A percentile compares a stretch with the other conserved stretches of the same genome.
These are phyloP conservation scores for Solanum piurae DNA, from an alignment of 257 asterid genomes.

Conservation along the genomic window DNA sequence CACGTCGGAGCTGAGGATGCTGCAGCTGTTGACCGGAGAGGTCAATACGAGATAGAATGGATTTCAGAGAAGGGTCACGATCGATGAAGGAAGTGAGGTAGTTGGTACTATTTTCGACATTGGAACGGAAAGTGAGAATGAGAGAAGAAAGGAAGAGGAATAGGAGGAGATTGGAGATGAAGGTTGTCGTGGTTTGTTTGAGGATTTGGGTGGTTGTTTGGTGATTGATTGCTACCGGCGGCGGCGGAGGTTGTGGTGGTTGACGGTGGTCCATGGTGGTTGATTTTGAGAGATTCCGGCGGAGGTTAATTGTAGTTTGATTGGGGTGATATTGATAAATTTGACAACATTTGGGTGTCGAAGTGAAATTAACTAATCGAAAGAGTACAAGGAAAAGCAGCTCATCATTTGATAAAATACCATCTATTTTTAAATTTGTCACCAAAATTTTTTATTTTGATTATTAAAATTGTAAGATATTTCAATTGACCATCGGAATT, in stretches of 20 bases:
- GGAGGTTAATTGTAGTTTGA: neutral
- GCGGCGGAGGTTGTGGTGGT: conserved; percentile 13
- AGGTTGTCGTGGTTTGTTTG: conserved; percentile 30
- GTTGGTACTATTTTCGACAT: conserved; percentile 54
- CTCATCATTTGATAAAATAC: neutral
- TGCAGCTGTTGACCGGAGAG: conserved; percentile 12
- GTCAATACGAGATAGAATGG: conserved; percentile 71
- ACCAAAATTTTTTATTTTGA: neutral
- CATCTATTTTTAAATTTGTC: neutral
- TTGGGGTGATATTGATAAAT: conserved; percentile 6
- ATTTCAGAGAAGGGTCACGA: conserved; percentile 57
- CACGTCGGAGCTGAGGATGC: conserved; percentile 14
- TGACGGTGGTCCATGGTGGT: conserved; percentile 14
- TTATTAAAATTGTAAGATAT: neutral
- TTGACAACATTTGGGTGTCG: neutral
- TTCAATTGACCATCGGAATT: neutral
- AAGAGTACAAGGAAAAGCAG: neutral
- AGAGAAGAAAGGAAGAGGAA: conserved; percentile 51
- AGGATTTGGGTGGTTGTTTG: conserved; percentile 53
- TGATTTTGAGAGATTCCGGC: neutral
- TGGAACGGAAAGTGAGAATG: conserved; percentile 60
- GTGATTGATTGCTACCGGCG: conserved; percentile 21
- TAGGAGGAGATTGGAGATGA: conserved; percentile 40
- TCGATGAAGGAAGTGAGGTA: conserved; percentile 70
- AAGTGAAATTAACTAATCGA: neutral